Evolutionary conservation across 2,329 filamentous ascomycete genomes (phyloP).

Genomic region (Neodidymelliopsis sp.): DNA sequence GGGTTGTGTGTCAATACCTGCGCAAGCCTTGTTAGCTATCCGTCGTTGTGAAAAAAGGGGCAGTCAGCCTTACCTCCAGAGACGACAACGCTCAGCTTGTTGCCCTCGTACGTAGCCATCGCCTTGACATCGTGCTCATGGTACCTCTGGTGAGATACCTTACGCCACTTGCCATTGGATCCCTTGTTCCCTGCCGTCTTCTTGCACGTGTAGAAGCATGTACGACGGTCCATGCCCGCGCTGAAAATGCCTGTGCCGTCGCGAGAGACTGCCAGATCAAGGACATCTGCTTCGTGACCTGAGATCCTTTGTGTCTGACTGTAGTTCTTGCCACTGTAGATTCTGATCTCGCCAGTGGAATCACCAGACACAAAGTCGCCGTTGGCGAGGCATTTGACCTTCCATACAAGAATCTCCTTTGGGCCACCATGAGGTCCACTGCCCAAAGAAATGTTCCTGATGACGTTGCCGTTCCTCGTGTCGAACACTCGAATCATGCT

Average conservation of each 20-base stretch:
- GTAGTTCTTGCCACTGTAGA: constrained; percentile 94
- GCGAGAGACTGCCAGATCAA: constrained; percentile 82
- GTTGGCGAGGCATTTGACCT: constrained; percentile 84
- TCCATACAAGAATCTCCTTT: constrained; percentile 91
- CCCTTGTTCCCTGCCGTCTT: constrained; percentile 33
- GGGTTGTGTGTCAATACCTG: constrained; percentile 85
- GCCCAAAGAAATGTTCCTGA: constrained; percentile 86
- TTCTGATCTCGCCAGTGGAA: constrained; percentile 89
- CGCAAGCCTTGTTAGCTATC: background rate
- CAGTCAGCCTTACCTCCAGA: constrained; percentile 75
- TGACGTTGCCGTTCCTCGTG: constrained; percentile 75
- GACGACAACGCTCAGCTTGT: constrained; percentile 82
- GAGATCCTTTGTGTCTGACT: constrained; percentile 86
- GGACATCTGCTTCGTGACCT: constrained; percentile 86
- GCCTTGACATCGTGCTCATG: constrained; percentile 96
- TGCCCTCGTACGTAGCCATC: constrained; percentile 88
- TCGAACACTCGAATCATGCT: constrained; percentile 93
- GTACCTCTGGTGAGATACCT: constrained; percentile 83
- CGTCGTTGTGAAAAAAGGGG: constrained; percentile 36
- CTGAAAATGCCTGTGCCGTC: constrained; percentile 86
- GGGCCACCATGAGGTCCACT: constrained; percentile 77
- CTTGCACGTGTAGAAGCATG: constrained; percentile 74
- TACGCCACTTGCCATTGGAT: constrained; percentile 71
- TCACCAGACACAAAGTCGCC: constrained; percentile 95
- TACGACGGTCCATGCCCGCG: constrained; percentile 89